Percentiles rank a stretch among this genome's conserved stretches.
These are phyloP conservation scores for Verticillium dahliae DNA, from an alignment of 2,329 filamentous ascomycete species.

Conservation along the genomic window DNA sequence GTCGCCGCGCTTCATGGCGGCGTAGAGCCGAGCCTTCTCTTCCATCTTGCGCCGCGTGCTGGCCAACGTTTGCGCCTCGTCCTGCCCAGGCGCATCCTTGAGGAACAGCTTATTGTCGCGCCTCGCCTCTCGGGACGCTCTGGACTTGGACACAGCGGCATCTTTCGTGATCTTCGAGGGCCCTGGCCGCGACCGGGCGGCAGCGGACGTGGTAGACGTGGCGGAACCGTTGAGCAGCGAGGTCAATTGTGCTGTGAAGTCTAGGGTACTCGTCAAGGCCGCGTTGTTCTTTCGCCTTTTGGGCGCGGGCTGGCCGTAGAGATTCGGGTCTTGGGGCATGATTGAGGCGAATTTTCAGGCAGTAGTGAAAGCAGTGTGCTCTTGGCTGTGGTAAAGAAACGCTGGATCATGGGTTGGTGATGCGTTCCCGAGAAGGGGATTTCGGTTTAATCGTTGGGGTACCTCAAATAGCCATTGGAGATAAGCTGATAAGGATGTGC, in stretches of 20 bases:
- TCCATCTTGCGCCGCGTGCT: slow-evolving; percentile 77
- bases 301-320: slow-evolving; percentile 70
- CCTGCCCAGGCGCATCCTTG: slow-evolving; percentile 47
- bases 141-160: slow-evolving; percentile 44
- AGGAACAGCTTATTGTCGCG: slow-evolving; percentile 37
- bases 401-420: too few relatives aligned
- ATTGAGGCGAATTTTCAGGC: background rate
- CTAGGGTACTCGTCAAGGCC: slow-evolving; percentile 64
- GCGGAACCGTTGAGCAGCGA: slow-evolving; percentile 61
- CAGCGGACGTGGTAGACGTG: slow-evolving; percentile 31
- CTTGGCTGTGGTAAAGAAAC: too few relatives aligned
- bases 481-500: too few relatives aligned
- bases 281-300: slow-evolving; percentile 67
- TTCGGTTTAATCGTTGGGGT: too few relatives aligned
- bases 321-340: slow-evolving; percentile 60
- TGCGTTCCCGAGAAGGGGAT: too few relatives aligned
- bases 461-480: too few relatives aligned
- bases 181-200: slow-evolving; percentile 41
- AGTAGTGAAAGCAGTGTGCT: too few relatives aligned
- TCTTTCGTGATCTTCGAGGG: slow-evolving; percentile 51
- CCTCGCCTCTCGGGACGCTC: slow-evolving; percentile 18
- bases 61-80: slow-evolving; percentile 61
- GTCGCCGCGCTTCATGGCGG: slow-evolving; percentile 85
- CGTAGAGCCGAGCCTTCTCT: slow-evolving; percentile 82
- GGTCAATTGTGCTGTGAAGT: slow-evolving; percentile 84